These are phyloP conservation scores for Neurospora discreta DNA, from an alignment of 495 filamentous ascomycete genomes.

Conservation along the genomic window DNA sequence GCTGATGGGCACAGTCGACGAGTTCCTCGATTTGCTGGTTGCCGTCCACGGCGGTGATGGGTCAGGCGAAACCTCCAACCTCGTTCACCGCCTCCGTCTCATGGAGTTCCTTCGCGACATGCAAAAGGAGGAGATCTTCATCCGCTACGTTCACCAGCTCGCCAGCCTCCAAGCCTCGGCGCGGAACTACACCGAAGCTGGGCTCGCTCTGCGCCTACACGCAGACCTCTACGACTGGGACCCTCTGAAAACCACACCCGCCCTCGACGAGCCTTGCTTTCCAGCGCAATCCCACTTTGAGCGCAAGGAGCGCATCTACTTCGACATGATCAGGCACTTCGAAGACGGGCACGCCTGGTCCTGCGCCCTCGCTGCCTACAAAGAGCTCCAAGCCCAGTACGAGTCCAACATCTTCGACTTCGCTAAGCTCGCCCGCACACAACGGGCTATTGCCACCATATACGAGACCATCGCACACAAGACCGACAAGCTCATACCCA, in stretches of 20 bases:
- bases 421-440: conserved; percentile 74
- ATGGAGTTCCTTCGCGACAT: conserved; percentile 98
- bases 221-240: conserved; percentile 94
- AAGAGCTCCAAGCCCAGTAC: conserved; percentile 82
- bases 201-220: conserved; percentile 79
- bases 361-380: conserved; percentile 79
- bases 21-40: conserved; percentile 81
- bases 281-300: conserved; percentile 85
- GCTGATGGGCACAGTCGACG: conserved; percentile 73
- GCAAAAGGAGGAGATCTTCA: conserved; percentile 94
- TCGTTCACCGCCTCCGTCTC: conserved; percentile 76
- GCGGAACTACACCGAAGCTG: conserved; percentile 80
- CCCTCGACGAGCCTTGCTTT: conserved; percentile 61
- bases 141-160: conserved; percentile 91
- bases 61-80: conserved; percentile 61
- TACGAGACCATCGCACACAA: conserved; percentile 71
- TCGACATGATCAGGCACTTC: conserved; percentile 86
- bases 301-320: conserved; percentile 83
- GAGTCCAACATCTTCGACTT: conserved; percentile 85
- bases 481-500: conserved; percentile 61
- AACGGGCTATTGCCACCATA: conserved; percentile 86
- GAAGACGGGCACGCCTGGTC: conserved; percentile 91
- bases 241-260: conserved; percentile 51
- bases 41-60: conserved; percentile 80
- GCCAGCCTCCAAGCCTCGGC: conserved; percentile 64